Evolutionary conservation across 2,329 filamentous ascomycete species (phyloP).

Genomic region (Botrytis cinerea): DNA sequence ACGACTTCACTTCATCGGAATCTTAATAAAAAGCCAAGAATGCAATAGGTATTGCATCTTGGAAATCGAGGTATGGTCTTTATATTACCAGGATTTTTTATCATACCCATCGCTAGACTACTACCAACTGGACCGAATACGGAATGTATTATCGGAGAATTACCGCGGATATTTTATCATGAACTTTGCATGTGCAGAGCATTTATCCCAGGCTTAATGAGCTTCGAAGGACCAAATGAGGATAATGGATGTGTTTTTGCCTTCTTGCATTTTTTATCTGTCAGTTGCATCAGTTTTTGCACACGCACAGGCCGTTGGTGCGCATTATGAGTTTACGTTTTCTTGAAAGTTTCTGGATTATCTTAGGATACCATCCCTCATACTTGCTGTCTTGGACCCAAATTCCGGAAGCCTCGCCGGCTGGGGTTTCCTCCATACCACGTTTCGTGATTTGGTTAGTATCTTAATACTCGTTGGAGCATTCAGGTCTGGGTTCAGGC

Average conservation of each 20-base stretch:
- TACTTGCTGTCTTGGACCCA: constrained; percentile 40
- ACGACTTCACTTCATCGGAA: constrained; percentile 30
- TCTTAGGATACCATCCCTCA: constrained; percentile 37
- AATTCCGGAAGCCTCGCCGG: constrained; percentile 29
- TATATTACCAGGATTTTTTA: constrained; percentile 28
- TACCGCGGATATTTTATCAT: constrained; percentile 31
- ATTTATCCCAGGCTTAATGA: constrained; percentile 37
- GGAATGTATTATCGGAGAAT: constrained; percentile 26
- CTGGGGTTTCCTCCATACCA: constrained; percentile 26
- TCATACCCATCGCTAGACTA: constrained; percentile 29
- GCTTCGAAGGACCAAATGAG: constrained; percentile 31
- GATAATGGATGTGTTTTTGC: constrained; percentile 31
- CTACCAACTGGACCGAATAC: constrained; percentile 30
- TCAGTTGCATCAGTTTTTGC: constrained; percentile 41
- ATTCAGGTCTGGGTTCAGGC: constrained; percentile 33
- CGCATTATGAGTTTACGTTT: constrained; percentile 31
- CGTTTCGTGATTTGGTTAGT: constrained; percentile 32
- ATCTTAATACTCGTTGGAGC: constrained; percentile 31
- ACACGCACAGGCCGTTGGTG: constrained; percentile 40
- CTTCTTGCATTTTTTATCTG: constrained; percentile 32
- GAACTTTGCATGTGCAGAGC: constrained; percentile 31
- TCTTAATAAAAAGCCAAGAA: constrained; percentile 31
- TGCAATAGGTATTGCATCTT: constrained; percentile 31
- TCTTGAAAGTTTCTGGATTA: constrained; percentile 29
- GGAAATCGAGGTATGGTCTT: constrained; percentile 31